phyloP scores from a whole-genome alignment of 2,329 filamentous ascomycete genomes.

The Arthrobotrys megalospora region DNA sequence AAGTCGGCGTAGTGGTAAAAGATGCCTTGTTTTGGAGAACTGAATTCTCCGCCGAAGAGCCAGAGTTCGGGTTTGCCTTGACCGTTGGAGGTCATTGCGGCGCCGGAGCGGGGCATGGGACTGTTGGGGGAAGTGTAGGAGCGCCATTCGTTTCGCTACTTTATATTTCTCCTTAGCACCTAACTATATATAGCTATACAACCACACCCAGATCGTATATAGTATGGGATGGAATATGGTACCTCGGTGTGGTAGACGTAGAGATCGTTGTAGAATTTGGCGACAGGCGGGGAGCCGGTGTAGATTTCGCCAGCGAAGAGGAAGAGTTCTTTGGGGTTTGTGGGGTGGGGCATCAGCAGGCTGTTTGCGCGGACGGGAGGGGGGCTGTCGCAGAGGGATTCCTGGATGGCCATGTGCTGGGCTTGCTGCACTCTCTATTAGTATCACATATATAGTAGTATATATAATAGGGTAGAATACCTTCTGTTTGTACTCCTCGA shows the following conservation, averaged over 20 bases:
- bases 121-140: conserved; percentile 91
- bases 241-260: conserved; percentile 73
- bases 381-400: conserved; percentile 78
- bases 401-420: conserved; percentile 92
- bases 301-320: conserved; percentile 96
- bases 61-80: conserved; percentile 86
- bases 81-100: conserved; percentile 88
- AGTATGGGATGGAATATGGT: conserved; percentile 70
- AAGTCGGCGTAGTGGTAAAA: conserved; percentile 99
- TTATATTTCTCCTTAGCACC: conserved; percentile 63
- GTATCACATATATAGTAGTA: not conserved
- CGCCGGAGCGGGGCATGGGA: conserved; percentile 86
- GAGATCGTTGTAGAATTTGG: conserved; percentile 79
- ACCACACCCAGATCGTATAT: not conserved
- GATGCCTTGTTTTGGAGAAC: conserved; percentile 94
- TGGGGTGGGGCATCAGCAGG: conserved; percentile 86
- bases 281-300: conserved; percentile 81
- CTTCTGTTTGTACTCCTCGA: conserved; percentile 89
- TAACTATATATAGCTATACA: not conserved
- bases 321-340: conserved; percentile 82
- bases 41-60: conserved; percentile 96
- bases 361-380: conserved; percentile 85
- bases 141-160: conserved; percentile 82
- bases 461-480: conserved; percentile 50
- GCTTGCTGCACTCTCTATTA: conserved; percentile 76